These are phyloP conservation scores for Neurospora sp. DNA, from an alignment of 495 filamentous ascomycete genomes.

Conservation along the genomic window DNA sequence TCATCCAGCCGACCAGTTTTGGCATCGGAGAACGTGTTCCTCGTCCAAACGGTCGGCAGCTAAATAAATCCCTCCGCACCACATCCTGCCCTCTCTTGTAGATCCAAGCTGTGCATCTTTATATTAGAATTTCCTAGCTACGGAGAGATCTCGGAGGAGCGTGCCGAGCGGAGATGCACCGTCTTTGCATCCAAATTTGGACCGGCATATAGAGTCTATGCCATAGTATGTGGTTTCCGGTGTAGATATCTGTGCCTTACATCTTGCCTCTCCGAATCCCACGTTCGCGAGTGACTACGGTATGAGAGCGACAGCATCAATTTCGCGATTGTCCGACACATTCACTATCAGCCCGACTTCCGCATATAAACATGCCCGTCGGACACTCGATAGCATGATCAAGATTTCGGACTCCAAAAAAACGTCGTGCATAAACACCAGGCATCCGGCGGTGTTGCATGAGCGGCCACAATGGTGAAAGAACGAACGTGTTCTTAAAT, in stretches of 20 bases:
- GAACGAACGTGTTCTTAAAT: neutral
- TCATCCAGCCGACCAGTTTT: neutral
- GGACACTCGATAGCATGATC: neutral
- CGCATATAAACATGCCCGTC: neutral
- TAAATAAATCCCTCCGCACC: neutral
- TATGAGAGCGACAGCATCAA: neutral
- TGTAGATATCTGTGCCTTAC: neutral
- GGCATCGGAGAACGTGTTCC: neutral
- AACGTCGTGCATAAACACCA: neutral
- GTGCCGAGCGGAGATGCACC: neutral
- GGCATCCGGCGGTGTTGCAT: neutral
- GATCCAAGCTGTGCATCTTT: neutral
- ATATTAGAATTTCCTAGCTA: neutral
- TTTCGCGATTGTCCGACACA: neutral
- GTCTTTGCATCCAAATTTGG: neutral
- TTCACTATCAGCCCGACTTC: neutral
- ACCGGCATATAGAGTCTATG: neutral
- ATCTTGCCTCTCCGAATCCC: neutral
- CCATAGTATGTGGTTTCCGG: neutral
- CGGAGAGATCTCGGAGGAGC: neutral
- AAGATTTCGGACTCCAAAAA: neutral
- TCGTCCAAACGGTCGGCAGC: neutral
- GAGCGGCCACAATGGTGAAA: neutral
- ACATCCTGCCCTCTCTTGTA: neutral
- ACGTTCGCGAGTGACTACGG: neutral